These are phyloP conservation scores for Alternaria consortialis DNA, from an alignment of 2,329 filamentous ascomycete species.

Conservation along the genomic window DNA sequence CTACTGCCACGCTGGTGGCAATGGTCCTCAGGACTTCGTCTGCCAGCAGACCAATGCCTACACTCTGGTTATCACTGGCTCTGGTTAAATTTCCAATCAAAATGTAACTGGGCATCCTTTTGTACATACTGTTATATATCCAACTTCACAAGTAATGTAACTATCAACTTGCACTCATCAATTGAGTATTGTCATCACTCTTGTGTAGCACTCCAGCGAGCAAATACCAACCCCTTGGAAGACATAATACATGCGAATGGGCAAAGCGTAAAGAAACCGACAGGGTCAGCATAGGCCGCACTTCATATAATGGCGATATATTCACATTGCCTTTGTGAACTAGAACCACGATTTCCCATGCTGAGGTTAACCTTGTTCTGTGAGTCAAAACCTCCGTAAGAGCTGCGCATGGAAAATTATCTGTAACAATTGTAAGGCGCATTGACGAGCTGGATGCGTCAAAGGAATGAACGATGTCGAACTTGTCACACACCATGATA, in stretches of 20 bases:
- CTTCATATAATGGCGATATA: not conserved
- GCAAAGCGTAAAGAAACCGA: no score
- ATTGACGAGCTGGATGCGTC: not conserved
- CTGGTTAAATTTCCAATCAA: not conserved
- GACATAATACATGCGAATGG: no score
- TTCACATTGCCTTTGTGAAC: not conserved
- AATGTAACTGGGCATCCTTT: not conserved
- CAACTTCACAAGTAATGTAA: slow-evolving; percentile 1
- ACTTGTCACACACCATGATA: not conserved
- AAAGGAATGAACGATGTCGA: not conserved
- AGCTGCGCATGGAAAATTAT: not conserved
- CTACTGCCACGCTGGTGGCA: slow-evolving; percentile 34
- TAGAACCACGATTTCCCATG: not conserved
- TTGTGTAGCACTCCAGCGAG: not conserved
- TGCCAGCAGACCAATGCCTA: slow-evolving; percentile 21
- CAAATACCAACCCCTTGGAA: no score
- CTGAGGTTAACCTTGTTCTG: not conserved
- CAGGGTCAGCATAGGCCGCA: no score
- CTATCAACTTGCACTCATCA: not conserved
- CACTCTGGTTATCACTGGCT: slow-evolving; percentile 24
- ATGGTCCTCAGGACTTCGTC: slow-evolving; percentile 27
- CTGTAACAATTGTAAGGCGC: not conserved
- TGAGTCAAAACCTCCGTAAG: not conserved
- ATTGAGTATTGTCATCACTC: no score
- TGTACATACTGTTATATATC: not conserved